Evolutionary conservation across 495 filamentous ascomycete genomes (phyloP).

Genomic region (Coniosporium apollinis): DNA sequence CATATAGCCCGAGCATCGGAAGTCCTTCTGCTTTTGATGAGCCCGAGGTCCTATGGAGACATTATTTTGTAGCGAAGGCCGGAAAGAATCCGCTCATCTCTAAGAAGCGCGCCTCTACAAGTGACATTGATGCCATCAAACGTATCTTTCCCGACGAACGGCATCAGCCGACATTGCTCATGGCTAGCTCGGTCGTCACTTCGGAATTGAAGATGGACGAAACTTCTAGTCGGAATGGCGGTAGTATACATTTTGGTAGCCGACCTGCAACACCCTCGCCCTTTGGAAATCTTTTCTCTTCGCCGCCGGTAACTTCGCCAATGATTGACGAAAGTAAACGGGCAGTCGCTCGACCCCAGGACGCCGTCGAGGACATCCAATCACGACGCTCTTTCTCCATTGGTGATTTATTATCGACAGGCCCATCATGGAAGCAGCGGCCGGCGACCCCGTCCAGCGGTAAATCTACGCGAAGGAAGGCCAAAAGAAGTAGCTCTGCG

Average conservation of each 20-base stretch:
- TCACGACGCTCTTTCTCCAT: conserved; percentile 25
- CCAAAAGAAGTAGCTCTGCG: conserved; percentile 13
- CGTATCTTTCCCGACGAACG: conserved; percentile 19
- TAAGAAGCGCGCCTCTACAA: conserved; percentile 12
- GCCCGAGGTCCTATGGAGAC: conserved; percentile 13
- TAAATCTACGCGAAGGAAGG: conserved; percentile 11
- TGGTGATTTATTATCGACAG: conserved; percentile 17
- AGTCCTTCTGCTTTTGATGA: too few species aligned
- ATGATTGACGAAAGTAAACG: neutral
- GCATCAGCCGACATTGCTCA: conserved; percentile 13
- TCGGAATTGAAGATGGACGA: conserved; percentile 19
- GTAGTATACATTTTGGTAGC: conserved; percentile 16
- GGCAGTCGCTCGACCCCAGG: too few species aligned
- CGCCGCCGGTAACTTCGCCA: neutral
- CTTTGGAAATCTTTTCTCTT: neutral
- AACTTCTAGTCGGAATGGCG: conserved; percentile 11
- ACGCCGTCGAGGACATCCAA: neutral
- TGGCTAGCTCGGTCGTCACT: conserved; percentile 14
- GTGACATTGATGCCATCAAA: conserved; percentile 16
- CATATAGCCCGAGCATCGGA: too few species aligned
- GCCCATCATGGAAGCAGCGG: too few species aligned
- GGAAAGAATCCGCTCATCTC: conserved; percentile 12
- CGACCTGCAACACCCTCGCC: conserved; percentile 13
- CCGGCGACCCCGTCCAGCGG: too few species aligned
- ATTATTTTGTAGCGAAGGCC: conserved; percentile 21